Base-by-base conservation (phyloP, 208 protist genomes). In the Spongospora subterranea region DNA sequence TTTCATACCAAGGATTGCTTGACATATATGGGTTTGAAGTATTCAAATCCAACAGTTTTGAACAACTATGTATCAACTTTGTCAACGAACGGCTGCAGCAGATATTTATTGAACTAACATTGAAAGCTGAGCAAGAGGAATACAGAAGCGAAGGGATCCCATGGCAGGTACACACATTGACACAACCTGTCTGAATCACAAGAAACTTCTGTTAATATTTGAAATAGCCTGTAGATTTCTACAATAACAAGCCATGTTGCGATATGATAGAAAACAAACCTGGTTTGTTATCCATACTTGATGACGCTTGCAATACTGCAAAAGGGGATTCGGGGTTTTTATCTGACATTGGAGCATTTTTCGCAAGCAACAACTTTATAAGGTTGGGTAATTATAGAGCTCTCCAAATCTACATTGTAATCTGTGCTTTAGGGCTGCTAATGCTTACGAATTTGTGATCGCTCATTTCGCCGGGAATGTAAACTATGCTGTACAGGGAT, bases 21-120 rank as follows among this genome's bases (percentile, higher is more conserved):
- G 71, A 82, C n/a, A 82, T 82, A 6, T 82, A 82, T 43, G 50
- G 88, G 88, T 89, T 89, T 46, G 88, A 89, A 46, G 46, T 89
- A 6, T 89, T 89, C n/a, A 65, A 65, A 20, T 20, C 0, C 88
- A 92, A 92, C 90, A 82, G 39, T 6, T 92, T 92, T 43, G 90
- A 92, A 43, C 90, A 92, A 45, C 88, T 92, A 13, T 92, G 90
- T 88, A 92, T 92, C 89, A 92, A 92, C 40, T 92, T 89, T 89
- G 88, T 89, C 29, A 89, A 89, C n/a, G 88, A 89, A 46, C 1
- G 88, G 11, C 88, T 89, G 11, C 88, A 89, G 88, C 88, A 89
- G n/a, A n/a, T 89, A 11, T 89, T 89, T n/a, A 89, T 89, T 43
- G 88, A 89, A 38, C 50, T 38, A 46, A 89, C 88, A 1, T 38